Evolutionary conservation across 2,329 filamentous ascomycete species (phyloP).

Genomic region (Neonectria ditissima): DNA sequence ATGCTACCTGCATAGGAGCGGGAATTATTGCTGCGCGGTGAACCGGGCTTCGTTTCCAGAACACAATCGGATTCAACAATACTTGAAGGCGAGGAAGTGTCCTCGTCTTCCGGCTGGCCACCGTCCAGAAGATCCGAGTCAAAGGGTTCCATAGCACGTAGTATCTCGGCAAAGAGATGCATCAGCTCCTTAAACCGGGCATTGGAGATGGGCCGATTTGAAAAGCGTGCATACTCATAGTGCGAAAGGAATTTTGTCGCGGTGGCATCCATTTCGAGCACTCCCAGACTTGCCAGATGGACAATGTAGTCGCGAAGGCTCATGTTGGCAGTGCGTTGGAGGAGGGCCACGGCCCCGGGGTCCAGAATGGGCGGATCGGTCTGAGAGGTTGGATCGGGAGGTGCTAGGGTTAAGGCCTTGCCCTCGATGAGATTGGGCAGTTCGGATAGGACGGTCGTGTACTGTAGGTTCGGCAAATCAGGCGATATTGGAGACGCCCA

Average conservation of each 20-base stretch:
- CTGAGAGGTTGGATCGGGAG: conserved; percentile 59
- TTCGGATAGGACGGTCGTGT: conserved; percentile 82
- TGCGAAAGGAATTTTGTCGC: conserved; percentile 75
- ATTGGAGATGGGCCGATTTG: conserved; percentile 75
- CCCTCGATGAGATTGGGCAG: conserved; percentile 92
- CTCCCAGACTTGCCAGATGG: conserved; percentile 75
- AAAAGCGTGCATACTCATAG: conserved; percentile 91
- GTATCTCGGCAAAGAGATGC: conserved; percentile 83
- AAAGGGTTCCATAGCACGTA: conserved; percentile 79
- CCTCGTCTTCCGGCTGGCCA: conserved; percentile 42
- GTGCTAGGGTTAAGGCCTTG: conserved; percentile 88
- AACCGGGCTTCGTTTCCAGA: conserved; percentile 55
- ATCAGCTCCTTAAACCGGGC: conserved; percentile 81
- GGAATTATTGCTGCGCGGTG: conserved; percentile 49
- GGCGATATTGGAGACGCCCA: conserved; percentile 85
- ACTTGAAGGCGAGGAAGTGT: conserved; percentile 50
- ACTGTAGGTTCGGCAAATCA: conserved; percentile 85
- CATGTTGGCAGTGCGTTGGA: conserved; percentile 78
- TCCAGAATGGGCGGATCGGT: conserved; percentile 65
- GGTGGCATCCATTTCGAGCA: conserved; percentile 61
- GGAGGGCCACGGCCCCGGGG: conserved; percentile 73
- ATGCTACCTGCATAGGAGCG: conserved; percentile 48
- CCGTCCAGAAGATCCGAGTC: conserved; percentile 64
- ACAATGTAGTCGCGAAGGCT: conserved; percentile 82
- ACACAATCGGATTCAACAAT: conserved; percentile 62